phyloP scores from a whole-genome alignment of 208 protist genomes.

The Wallacemonas sp. region DNA sequence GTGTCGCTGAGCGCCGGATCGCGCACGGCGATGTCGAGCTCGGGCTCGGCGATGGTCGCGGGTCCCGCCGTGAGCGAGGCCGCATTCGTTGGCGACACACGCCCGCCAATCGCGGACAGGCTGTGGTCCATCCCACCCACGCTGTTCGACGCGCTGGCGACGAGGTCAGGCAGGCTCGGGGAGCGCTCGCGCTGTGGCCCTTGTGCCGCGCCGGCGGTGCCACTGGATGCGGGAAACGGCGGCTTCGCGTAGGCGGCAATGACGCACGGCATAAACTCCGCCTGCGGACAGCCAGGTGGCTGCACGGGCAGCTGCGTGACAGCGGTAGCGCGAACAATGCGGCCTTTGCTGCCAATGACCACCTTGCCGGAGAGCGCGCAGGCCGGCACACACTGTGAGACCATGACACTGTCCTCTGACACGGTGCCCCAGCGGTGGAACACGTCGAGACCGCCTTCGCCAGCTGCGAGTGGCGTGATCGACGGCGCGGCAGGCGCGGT shows the following conservation, averaged over 20 bases:
- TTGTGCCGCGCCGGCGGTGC: neutral
- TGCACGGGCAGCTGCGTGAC: constrained; percentile 1
- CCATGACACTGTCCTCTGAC: neutral
- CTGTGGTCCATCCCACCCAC: constrained; percentile 17
- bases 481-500: neutral
- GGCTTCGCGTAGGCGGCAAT: constrained; percentile 12
- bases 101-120: constrained; percentile 24
- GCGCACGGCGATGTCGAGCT: constrained; percentile 3
- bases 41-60: constrained; percentile 7
- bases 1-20: constrained; percentile 20
- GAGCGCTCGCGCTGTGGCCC: constrained; percentile 21
- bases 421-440: constrained; percentile 15
- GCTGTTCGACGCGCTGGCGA: constrained; percentile 4
- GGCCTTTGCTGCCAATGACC: constrained; percentile 9
- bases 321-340: neutral
- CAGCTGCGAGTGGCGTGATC: neutral
- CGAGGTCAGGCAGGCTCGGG: constrained; percentile 12
- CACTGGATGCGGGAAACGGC: neutral
- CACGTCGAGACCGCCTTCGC: neutral
- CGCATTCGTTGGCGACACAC: neutral
- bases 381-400: neutral
- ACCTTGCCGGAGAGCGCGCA: neutral
- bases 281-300: neutral
- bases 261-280: constrained; percentile 6
- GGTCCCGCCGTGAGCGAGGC: neutral